Percentiles rank a stretch among this genome's conserved stretches.
These are phyloP conservation scores for Danielia oregonensis DNA, from an alignment of 805 yeast genomes.

Conservation along the genomic window DNA sequence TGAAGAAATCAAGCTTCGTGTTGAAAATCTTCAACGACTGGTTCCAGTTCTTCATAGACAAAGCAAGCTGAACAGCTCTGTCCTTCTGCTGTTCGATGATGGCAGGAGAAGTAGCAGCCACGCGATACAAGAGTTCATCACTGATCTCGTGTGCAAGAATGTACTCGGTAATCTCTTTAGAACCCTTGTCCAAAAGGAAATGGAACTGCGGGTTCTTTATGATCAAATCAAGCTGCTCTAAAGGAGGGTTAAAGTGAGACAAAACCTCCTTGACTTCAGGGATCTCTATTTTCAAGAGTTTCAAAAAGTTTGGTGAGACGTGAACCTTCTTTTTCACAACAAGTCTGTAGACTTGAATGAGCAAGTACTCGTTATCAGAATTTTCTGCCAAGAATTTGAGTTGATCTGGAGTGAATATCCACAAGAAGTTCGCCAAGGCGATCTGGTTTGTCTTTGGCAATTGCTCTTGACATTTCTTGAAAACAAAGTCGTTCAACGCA, in stretches of 20 bases:
- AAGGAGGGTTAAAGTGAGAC: conserved; percentile 2
- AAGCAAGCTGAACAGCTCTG: conserved; percentile 12
- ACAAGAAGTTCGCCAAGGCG: conserved; percentile 18
- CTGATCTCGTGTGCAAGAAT: conserved; percentile 3
- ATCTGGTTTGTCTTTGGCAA: conserved; percentile 13
- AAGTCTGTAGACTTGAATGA: conserved; percentile 5
- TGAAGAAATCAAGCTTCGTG: conserved; percentile 6
- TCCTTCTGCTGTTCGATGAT: conserved; percentile 8
- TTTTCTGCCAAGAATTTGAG: conserved; percentile 10
- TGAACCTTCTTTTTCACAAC: conserved; percentile 3
- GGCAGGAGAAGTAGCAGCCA: conserved; percentile 10
- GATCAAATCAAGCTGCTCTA: conserved; percentile 6
- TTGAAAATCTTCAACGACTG: conserved; percentile 17
- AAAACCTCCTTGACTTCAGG: conserved; percentile 7
- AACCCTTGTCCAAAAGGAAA: conserved; percentile 8
- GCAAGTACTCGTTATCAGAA: conserved; percentile 1
- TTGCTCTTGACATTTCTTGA: conserved; percentile 2
- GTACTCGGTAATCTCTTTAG: conserved; percentile 1
- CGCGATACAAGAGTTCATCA: conserved; percentile 13
- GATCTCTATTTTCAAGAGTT: conserved; percentile 7
- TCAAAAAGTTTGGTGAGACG: conserved; percentile 7
- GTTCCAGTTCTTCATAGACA: conserved; percentile 15
- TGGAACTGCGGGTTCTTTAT: conserved; percentile 5
- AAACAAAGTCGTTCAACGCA: conserved; percentile 12
- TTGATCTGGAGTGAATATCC: conserved; percentile 24